Conservation (phyloP, 176 grass and related monocot genomes). For the Hyparrhenia diplandra region DNA sequence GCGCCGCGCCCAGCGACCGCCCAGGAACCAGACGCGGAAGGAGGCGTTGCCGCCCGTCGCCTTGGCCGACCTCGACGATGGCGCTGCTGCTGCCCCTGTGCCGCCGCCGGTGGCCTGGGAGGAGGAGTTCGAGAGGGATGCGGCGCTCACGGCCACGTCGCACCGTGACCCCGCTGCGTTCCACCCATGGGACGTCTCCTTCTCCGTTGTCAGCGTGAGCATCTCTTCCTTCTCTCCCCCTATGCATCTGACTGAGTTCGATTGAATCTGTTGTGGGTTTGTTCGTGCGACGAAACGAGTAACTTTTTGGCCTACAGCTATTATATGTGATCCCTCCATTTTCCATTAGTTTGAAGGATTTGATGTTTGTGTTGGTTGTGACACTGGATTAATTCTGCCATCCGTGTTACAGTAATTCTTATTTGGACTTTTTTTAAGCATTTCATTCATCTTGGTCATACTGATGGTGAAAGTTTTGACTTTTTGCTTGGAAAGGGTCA, state of each 20-base stretch:
- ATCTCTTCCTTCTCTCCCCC: too few species aligned
- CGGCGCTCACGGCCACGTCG: constrained; percentile 45
- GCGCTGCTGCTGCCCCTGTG: background rate
- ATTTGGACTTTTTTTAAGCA: background rate
- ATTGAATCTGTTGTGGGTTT: background rate
- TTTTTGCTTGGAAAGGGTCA: constrained; percentile 39
- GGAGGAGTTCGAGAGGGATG: constrained; percentile 77
- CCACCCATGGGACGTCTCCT: constrained; percentile 73
- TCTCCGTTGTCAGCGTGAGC: constrained; percentile 83
- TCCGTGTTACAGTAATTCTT: constrained; percentile 4
- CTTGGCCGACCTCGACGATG: constrained; percentile 42
- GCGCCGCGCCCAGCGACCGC: constrained; percentile 43
- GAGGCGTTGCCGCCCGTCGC: constrained; percentile 50
- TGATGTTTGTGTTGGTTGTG: constrained; percentile 2
- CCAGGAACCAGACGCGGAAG: constrained; percentile 77
- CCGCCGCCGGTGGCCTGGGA: constrained; percentile 76
- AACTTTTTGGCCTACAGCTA: background rate
- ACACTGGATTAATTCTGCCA: background rate
- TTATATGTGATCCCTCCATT: background rate
- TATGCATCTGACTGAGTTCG: too few species aligned
- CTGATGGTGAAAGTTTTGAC: constrained; percentile 48
- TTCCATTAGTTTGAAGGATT: background rate
- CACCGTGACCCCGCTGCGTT: constrained; percentile 63
- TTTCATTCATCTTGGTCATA: constrained; percentile 8
- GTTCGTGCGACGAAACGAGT: background rate